These are phyloP conservation scores for Peronospora destructor DNA, from an alignment of 352 stramenopile species.

Conservation along the genomic window DNA sequence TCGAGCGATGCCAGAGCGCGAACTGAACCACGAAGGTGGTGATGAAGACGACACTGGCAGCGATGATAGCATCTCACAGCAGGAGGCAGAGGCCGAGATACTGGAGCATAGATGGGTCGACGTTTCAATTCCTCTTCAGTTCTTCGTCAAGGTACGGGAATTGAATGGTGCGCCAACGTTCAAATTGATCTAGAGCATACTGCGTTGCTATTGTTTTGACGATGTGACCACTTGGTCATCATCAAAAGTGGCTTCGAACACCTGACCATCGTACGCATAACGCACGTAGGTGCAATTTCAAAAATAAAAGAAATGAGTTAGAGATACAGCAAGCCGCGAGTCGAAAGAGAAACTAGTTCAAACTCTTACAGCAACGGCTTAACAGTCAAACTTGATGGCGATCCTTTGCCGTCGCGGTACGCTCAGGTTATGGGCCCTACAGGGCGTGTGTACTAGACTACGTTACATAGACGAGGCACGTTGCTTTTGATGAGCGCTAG, in stretches of 20 bases:
- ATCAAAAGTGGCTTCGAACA: conserved; percentile 80
- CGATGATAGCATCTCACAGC: conserved; percentile 9
- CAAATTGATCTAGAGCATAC: conserved; percentile 41
- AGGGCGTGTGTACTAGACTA: conserved; percentile 41
- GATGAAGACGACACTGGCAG: conserved; percentile 17
- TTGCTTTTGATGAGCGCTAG: conserved; percentile 34
- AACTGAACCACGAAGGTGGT: conserved; percentile 22
- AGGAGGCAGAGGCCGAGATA: conserved; percentile 19
- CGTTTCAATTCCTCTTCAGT: conserved; percentile 47
- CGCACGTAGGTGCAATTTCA: conserved; percentile 51
- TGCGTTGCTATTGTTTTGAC: conserved; percentile 35
- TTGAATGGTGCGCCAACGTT: neutral
- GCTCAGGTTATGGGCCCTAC: conserved; percentile 55
- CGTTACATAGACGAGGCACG: conserved; percentile 70
- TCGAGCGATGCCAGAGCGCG: conserved; percentile 11
- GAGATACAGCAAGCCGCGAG: neutral
- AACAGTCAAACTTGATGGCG: conserved; percentile 4
- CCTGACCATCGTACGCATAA: conserved; percentile 59
- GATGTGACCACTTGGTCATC: conserved; percentile 64
- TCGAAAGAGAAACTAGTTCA: neutral
- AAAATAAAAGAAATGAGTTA: conserved; percentile 4
- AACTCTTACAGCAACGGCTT: conserved; percentile 58
- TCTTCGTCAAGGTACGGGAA: conserved; percentile 10
- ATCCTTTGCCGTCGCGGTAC: conserved; percentile 25
- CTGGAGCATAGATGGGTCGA: conserved; percentile 60